Conservation (phyloP, 257 asterid species). For the Plectranthus barbatus region DNA sequence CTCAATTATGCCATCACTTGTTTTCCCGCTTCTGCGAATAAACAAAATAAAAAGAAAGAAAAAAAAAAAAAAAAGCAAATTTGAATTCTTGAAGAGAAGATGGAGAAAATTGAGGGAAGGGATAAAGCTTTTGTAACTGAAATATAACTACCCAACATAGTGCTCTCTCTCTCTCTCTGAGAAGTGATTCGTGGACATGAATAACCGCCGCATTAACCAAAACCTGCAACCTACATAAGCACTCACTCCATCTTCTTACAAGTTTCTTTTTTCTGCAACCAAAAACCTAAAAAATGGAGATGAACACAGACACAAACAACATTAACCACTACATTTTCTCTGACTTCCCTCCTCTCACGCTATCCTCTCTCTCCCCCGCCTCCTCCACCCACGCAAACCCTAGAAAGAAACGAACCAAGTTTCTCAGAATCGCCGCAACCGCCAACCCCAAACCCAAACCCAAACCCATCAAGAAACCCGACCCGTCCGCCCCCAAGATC, state of each 20-base stretch:
- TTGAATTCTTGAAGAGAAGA: not conserved
- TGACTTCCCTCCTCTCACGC: slow-evolving; percentile 3
- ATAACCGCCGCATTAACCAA: not conserved
- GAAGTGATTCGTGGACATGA: not conserved
- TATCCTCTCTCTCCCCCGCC: not conserved
- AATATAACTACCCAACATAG: slow-evolving; percentile 7
- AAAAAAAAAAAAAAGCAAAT: not conserved
- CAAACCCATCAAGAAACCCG: slow-evolving; percentile 33
- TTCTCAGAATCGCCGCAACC: slow-evolving; percentile 26
- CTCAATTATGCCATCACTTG: too few relatives aligned
- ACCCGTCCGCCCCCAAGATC: slow-evolving; percentile 29
- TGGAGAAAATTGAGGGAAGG: not conserved
- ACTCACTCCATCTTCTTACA: slow-evolving; percentile 12
- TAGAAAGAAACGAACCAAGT: slow-evolving; percentile 43
- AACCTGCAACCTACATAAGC: not conserved
- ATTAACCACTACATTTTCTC: not conserved
- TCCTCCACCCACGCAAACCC: slow-evolving; percentile 25
- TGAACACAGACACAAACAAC: not conserved
- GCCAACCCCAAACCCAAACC: slow-evolving; percentile 22
- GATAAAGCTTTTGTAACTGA: slow-evolving; percentile 16
- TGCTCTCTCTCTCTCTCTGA: not conserved
- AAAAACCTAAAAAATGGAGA: slow-evolving; percentile 2
- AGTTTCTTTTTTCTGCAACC: not conserved
- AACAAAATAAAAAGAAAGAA: not conserved
- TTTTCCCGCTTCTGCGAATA: too few relatives aligned